Base-by-base conservation (phyloP, 176 grass and related monocot species). In the Otatea glauca region DNA sequence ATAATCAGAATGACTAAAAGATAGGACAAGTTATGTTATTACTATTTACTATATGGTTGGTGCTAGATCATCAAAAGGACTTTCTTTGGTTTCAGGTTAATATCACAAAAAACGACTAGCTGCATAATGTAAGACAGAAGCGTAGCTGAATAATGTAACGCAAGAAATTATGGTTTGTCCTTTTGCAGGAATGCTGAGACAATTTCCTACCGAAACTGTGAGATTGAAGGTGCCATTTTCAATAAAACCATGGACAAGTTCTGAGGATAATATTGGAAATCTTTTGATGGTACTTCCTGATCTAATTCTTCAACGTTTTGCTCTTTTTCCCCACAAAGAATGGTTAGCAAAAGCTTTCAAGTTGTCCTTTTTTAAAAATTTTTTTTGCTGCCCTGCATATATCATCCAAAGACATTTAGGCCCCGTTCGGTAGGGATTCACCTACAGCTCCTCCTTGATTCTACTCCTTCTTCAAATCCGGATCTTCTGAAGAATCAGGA, bases 241-340 rank as follows among this genome's bases (percentile, higher is more conserved):
- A 71, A 53, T 83, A 74, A 87, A 89, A 84, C 93, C 93, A 51
- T 99, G 96, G 96, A 88, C 76, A 76, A 69, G 63, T 74, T 94
- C 96, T 75, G 93, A 99, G 32, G 90, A 95, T 77, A 90, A 88
- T 49, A 80, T 94, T 84, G 96, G 93, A 79, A 99, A 99, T 48
- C 93, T 99, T 92, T 80, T 99, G 70, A 99, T 95, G 96, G 96
- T 99, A 92, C 60, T 23, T 62, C 56, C 79, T 84, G 56, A 66
- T 72, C 61, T 89, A 70, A 65, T 73, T 79, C 37, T 73, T 37
- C 23, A 65, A 45, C 7, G 66, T 79, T 12, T 59, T 80, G 4
- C 64, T 12, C 11, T 37, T 63, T 42, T 35, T 34, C 14, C 21
- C 0, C 8, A 23, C 58, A 59, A 49, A 75, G 50, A 62, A 55